Conservation (phyloP, 768 basidiomycete genomes). For the Boletus sensibilis region DNA sequence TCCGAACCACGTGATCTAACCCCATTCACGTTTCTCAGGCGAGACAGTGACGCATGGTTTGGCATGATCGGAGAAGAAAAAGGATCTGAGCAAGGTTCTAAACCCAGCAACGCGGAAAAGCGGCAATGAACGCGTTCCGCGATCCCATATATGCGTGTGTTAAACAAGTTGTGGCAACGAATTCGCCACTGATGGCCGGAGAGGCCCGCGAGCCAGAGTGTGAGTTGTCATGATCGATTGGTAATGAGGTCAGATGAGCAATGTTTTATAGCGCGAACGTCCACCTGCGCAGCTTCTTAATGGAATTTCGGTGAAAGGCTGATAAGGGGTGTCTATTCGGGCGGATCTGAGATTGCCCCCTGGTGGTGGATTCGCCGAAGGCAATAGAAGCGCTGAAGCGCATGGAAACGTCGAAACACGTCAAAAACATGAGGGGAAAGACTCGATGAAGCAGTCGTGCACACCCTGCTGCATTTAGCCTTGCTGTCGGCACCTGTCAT, state of each 20-base stretch:
- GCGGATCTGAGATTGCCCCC: conserved; percentile 30
- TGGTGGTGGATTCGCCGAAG: conserved; percentile 23
- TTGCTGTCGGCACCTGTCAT: conserved; percentile 1
- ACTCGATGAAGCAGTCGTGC: conserved; percentile 14
- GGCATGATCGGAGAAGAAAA: conserved; percentile 17
- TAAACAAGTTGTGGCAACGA: background rate
- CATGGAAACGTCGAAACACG: conserved; percentile 24
- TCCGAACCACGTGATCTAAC: conserved; percentile 7
- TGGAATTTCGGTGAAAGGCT: conserved; percentile 27
- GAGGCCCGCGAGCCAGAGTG: conserved; percentile 6
- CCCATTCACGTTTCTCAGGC: conserved; percentile 17
- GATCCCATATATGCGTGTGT: conserved; percentile 7
- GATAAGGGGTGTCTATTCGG: conserved; percentile 24
- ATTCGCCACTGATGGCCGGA: conserved; percentile 13
- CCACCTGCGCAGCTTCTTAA: conserved; percentile 6
- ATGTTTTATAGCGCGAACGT: conserved; percentile 6
- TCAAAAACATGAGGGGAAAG: conserved; percentile 26
- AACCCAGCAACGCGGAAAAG: conserved; percentile 17
- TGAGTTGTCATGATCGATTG: conserved; percentile 19
- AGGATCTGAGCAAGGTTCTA: background rate
- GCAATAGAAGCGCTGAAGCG: conserved; percentile 14
- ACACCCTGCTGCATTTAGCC: conserved; percentile 17
- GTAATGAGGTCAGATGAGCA: conserved; percentile 24
- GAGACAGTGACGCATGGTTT: conserved; percentile 10
- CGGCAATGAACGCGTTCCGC: conserved; percentile 27